Base-by-base conservation (phyloP, 129 eudicot genomes). In the Solidago caesia region DNA sequence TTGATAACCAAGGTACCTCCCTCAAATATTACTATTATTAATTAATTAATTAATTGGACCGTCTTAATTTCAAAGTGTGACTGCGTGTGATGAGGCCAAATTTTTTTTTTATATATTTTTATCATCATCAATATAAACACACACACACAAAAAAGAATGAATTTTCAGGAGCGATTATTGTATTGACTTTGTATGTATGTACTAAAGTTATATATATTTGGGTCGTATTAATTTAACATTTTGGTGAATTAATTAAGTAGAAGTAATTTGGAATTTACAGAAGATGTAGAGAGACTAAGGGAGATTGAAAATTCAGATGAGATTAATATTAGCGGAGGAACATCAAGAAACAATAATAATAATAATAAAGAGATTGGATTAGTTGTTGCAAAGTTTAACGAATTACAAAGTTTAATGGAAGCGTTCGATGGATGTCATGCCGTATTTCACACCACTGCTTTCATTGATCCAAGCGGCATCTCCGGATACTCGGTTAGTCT, bases 401-500 rank as follows among this genome's bases (percentile, higher is more conserved):
- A 91, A 14, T 72, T 53, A 8, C 83, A 67, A 49, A 86, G 87
- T 72, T 70, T 91, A 25, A 59, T 73, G 21, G 85, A 79, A n/a
- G 90, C 94, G 14, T 88, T 91, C 55, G 71, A 81, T 59, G 97
- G 95, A 55, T 91, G 97, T 44, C 83, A 79, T 64, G 83, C 89
- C 25, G 92, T 91, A 5, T 91, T 88, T 48, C 97, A 91, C 67
- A 88, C 97, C 1, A 62, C 95, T 12, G 89, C 89, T 0, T 88
- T 91, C 60, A 77, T 91, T 26, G 97, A 91, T 69, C 97, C 97
- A 2, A 84, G 85, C 27, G 97, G 97, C 14, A 55, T 86, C 49
- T 88, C 97, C 7, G 97, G 97, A 59, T 91, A 91, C 78, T 60
- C 97, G 0, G 21, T 21, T 21, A 21, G 21, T 21, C 21, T 21